Conservation (phyloP, 495 filamentous ascomycete genomes). For the Hypoxylon cercidicola region DNA sequence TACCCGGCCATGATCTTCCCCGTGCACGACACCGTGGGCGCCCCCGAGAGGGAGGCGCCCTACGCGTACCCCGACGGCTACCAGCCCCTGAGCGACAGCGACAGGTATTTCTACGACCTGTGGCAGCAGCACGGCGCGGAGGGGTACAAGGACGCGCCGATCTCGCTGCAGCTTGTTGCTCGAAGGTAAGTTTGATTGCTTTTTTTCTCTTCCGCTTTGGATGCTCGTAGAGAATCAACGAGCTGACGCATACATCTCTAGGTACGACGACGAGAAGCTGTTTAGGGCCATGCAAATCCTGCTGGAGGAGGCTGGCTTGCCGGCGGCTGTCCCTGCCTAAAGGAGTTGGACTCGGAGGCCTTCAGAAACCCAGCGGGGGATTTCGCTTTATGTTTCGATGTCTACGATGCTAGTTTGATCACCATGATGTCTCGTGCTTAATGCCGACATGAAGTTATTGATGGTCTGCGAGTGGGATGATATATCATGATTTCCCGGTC, state of each 20-base stretch:
- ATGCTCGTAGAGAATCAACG: not conserved
- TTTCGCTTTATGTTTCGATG: too few relatives aligned
- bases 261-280: slow-evolving; percentile 56
- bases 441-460: too few relatives aligned
- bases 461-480: too few relatives aligned
- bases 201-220: not conserved
- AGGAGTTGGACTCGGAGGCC: too few relatives aligned
- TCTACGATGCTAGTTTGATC: too few relatives aligned
- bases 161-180: slow-evolving; percentile 66
- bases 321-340: slow-evolving; percentile 31
- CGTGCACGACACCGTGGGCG: slow-evolving; percentile 51
- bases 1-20: slow-evolving; percentile 71
- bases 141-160: slow-evolving; percentile 57
- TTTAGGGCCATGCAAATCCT: slow-evolving; percentile 49
- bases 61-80: slow-evolving; percentile 59
- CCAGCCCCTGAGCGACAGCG: slow-evolving; percentile 50
- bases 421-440: too few relatives aligned
- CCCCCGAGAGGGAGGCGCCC: slow-evolving; percentile 45
- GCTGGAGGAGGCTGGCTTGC: slow-evolving; percentile 47
- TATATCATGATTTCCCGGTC: too few relatives aligned
- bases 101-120: slow-evolving; percentile 46
- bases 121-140: slow-evolving; percentile 48
- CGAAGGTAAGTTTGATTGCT: slow-evolving; percentile 46
- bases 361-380: too few relatives aligned
- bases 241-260: slow-evolving; percentile 16